A percentile compares a stretch with the other conserved stretches of the same genome.
Evolutionary conservation across 805 yeast genomes (phyloP).

Genomic region (Wickerhamomyces ciferrii): DNA sequence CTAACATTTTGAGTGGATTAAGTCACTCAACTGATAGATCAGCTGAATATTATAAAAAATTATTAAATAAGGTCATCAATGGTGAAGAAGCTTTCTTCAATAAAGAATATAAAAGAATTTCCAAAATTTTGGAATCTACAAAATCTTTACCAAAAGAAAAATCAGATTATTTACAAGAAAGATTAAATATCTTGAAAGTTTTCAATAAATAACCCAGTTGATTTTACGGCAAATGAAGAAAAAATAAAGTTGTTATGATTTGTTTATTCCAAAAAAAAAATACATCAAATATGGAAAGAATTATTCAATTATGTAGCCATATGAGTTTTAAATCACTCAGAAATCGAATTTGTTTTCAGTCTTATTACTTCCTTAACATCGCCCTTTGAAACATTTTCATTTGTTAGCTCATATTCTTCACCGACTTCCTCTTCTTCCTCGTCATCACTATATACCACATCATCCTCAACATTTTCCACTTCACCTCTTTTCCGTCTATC

Average conservation of each 20-base stretch:
- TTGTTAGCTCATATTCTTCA: background rate
- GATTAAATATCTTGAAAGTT: slow-evolving; percentile 41
- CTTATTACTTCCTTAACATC: too few relatives aligned
- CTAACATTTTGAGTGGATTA: slow-evolving; percentile 24
- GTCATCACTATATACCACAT: background rate
- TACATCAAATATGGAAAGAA: too few relatives aligned
- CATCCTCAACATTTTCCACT: background rate
- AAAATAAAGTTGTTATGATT: too few relatives aligned
- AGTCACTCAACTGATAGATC: slow-evolving; percentile 17
- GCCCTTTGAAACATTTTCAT: too few relatives aligned
- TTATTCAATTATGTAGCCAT: too few relatives aligned
- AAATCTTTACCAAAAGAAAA: slow-evolving; percentile 32
- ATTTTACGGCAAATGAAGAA: too few relatives aligned
- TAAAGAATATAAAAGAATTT: slow-evolving; percentile 39
- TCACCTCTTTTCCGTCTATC: background rate
- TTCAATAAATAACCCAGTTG: slow-evolving; percentile 7
- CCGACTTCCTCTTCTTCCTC: background rate
- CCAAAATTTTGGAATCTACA: slow-evolving; percentile 28
- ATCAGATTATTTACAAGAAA: slow-evolving; percentile 43
- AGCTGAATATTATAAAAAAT: slow-evolving; percentile 41
- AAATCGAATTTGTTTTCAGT: too few relatives aligned
- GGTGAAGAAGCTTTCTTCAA: slow-evolving; percentile 37
- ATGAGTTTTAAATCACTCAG: too few relatives aligned
- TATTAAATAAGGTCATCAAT: slow-evolving; percentile 37
- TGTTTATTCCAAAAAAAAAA: too few relatives aligned